Evolutionary conservation across 805 yeast species (phyloP).

Genomic region (Candida morakotiae): DNA sequence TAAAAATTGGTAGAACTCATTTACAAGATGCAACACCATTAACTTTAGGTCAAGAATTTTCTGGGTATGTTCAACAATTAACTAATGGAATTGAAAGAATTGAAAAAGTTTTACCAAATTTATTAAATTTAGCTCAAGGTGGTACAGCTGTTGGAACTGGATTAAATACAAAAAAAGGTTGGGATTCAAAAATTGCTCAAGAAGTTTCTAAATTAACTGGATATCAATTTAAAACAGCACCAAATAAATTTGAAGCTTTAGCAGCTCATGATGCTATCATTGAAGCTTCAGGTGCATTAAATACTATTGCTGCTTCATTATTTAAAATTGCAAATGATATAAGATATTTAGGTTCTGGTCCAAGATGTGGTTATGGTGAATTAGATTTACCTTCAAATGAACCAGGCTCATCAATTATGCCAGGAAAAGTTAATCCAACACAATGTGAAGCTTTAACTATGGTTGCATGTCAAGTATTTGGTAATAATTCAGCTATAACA

Average conservation of each 20-base stretch:
- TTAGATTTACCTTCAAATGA: constrained; percentile 94
- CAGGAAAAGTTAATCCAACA: constrained; percentile 99
- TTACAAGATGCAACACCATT: constrained; percentile 98
- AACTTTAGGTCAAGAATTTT: constrained; percentile 96
- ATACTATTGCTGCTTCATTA: constrained; percentile 89
- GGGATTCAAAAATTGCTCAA: constrained; percentile 80
- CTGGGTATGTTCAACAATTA: constrained; percentile 93
- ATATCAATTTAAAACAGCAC: constrained; percentile 86
- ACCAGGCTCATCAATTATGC: constrained; percentile 99
- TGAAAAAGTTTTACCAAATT: constrained; percentile 68
- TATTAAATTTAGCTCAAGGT: constrained; percentile 91
- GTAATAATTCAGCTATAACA: constrained; percentile 92
- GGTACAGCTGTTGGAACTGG: constrained; percentile 99
- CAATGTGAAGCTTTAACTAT: constrained; percentile 98
- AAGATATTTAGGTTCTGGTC: constrained; percentile 97
- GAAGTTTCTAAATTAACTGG: constrained; percentile 86
- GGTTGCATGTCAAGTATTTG: constrained; percentile 97
- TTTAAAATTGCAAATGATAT: constrained; percentile 98
- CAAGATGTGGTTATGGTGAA: constrained; percentile 99
- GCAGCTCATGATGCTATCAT: constrained; percentile 99
- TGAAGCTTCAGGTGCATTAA: constrained; percentile 95
- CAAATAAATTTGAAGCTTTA: constrained; percentile 97
- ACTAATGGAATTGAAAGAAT: constrained; percentile 88
- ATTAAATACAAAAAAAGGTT: constrained; percentile 88
- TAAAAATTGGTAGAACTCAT: constrained; percentile 98